A percentile compares a stretch with the other conserved stretches of the same genome.
Evolutionary conservation across 768 basidiomycete genomes (phyloP).

Genomic region (Tulasnella sp.): DNA sequence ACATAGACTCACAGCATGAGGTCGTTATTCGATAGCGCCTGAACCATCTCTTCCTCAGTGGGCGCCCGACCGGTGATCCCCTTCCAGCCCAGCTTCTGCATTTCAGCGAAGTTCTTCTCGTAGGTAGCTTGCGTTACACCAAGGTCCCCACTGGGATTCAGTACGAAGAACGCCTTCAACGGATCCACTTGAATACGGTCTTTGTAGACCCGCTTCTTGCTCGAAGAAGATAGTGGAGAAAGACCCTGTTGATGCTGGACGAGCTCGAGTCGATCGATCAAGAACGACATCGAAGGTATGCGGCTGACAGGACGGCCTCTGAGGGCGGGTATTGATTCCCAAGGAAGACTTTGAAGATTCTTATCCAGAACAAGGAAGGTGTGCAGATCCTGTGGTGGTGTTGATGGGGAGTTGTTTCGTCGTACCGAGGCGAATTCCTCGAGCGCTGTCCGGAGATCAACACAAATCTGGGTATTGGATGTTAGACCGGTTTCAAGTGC

Average conservation of each 20-base stretch:
- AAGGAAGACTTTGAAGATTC: constrained; percentile 76
- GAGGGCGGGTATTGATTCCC: constrained; percentile 87
- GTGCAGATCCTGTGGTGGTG: constrained; percentile 44
- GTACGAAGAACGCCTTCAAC: constrained; percentile 60
- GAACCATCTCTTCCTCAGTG: constrained; percentile 69
- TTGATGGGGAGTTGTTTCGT: constrained; percentile 21
- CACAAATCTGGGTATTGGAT: constrained; percentile 30
- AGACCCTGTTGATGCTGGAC: constrained; percentile 34
- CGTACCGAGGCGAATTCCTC: constrained; percentile 50
- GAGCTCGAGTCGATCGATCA: constrained; percentile 66
- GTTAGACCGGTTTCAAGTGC: not conserved
- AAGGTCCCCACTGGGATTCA: constrained; percentile 90
- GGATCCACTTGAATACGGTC: constrained; percentile 50
- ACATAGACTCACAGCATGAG: constrained; percentile 73
- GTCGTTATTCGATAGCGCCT: constrained; percentile 60
- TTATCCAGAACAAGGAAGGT: constrained; percentile 83
- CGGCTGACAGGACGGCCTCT: constrained; percentile 78
- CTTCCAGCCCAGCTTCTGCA: constrained; percentile 68
- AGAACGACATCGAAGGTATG: constrained; percentile 80
- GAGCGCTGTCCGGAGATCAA: constrained; percentile 66
- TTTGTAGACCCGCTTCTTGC: constrained; percentile 20
- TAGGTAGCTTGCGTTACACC: constrained; percentile 72
- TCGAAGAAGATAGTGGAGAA: constrained; percentile 15
- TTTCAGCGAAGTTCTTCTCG: constrained; percentile 57
- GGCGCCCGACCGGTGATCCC: constrained; percentile 65